These are phyloP conservation scores for Alternaria hordeiaustralica DNA, from an alignment of 2,329 filamentous ascomycete species.

Conservation along the genomic window DNA sequence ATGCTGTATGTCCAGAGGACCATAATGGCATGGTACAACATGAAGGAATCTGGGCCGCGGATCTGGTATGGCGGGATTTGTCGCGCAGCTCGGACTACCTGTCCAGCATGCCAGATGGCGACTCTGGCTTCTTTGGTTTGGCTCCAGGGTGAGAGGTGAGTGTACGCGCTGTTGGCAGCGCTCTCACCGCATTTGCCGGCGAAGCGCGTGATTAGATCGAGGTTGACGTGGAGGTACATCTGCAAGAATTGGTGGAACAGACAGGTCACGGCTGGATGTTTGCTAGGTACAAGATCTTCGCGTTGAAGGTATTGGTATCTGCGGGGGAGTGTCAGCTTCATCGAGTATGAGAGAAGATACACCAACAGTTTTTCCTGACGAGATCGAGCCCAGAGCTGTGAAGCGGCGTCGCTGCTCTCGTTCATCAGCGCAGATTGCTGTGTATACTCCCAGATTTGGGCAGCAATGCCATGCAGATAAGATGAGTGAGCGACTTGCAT, in stretches of 20 bases:
- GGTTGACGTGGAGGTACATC: constrained; percentile 67
- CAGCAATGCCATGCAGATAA: constrained; percentile 25
- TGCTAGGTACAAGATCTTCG: constrained; percentile 4
- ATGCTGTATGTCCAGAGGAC: constrained; percentile 36
- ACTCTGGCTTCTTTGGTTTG: constrained; percentile 25
- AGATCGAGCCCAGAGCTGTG: constrained; percentile 26
- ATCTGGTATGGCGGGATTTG: constrained; percentile 24
- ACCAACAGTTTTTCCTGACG: constrained; percentile 23
- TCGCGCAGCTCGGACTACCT: constrained; percentile 21
- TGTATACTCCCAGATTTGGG: constrained; percentile 25
- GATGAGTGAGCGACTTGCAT: constrained; percentile 18
- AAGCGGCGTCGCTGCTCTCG: constrained; percentile 20
- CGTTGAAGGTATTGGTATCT: background rate
- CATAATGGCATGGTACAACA: constrained; percentile 28
- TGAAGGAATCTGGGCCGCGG: constrained; percentile 26
- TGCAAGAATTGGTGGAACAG: constrained; percentile 59
- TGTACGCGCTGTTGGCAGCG: constrained; percentile 56
- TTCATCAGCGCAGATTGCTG: constrained; percentile 23
- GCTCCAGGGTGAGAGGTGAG: constrained; percentile 53
- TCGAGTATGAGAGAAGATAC: constrained; percentile 45
- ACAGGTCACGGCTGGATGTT: background rate
- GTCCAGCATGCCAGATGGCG: constrained; percentile 25
- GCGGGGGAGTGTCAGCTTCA: background rate
- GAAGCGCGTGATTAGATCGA: constrained; percentile 69
- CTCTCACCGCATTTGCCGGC: constrained; percentile 70